Conservation (phyloP, 495 filamentous ascomycete genomes). For the Tuber calosporum region DNA sequence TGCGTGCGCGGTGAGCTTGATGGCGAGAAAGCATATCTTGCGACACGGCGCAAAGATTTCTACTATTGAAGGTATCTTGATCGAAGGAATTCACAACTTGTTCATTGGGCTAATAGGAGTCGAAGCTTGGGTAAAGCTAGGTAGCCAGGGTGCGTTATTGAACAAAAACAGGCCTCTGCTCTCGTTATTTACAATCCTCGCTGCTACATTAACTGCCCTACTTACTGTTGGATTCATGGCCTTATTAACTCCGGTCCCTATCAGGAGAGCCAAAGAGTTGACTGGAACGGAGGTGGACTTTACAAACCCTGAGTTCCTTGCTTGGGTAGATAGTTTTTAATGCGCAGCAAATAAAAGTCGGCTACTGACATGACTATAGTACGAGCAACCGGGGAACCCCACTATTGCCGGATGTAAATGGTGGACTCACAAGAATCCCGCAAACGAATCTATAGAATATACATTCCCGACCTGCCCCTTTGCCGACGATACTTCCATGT, state of each 20-base stretch:
- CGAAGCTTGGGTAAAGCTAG: constrained; percentile 32
- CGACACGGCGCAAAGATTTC: constrained; percentile 27
- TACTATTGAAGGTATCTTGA: constrained; percentile 23
- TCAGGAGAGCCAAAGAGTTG: constrained; percentile 14
- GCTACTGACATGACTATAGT: constrained; percentile 17
- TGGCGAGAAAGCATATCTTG: constrained; percentile 31
- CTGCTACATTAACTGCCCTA: constrained; percentile 19
- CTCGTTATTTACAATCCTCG: constrained; percentile 23
- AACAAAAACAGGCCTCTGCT: constrained; percentile 20
- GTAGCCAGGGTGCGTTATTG: constrained; percentile 27
- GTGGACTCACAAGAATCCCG: constrained; percentile 21
- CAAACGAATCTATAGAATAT: constrained; percentile 1
- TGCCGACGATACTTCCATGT: constrained; percentile 30
- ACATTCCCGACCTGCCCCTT: constrained; percentile 30
- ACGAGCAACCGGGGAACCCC: constrained; percentile 13
- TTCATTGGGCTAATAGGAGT: constrained; percentile 1
- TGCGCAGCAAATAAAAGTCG: background rate
- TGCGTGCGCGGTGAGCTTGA: constrained; percentile 27
- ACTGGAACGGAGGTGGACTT: constrained; percentile 20
- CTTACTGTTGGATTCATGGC: constrained; percentile 32
- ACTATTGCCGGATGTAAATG: constrained; percentile 20
- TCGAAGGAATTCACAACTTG: background rate
- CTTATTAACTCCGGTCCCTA: constrained; percentile 20
- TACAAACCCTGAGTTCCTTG: constrained; percentile 14
- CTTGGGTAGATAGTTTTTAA: constrained; percentile 21